These are phyloP conservation scores for Boletus speciosus DNA, from an alignment of 768 basidiomycete species.

Conservation along the genomic window DNA sequence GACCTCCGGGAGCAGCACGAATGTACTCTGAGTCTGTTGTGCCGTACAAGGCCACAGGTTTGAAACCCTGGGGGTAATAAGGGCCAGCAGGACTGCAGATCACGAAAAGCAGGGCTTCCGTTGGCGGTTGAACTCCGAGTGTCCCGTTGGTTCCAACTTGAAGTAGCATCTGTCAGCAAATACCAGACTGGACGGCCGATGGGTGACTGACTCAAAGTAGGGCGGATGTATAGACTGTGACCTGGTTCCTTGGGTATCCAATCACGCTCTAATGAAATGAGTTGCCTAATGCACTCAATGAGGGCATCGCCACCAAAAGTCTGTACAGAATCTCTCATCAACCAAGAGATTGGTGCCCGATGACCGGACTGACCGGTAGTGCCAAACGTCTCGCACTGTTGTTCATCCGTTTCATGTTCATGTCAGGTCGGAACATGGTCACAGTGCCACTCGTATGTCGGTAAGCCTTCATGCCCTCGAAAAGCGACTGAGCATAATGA, in stretches of 20 bases:
- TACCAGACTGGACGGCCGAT: neutral
- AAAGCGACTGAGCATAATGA: conserved; percentile 89
- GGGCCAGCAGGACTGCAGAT: conserved; percentile 68
- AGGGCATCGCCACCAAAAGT: conserved; percentile 75
- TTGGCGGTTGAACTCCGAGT: conserved; percentile 54
- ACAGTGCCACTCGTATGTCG: conserved; percentile 67
- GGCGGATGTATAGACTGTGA: conserved; percentile 89
- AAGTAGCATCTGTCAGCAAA: conserved; percentile 4
- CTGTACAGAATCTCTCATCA: conserved; percentile 35
- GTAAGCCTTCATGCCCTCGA: conserved; percentile 97
- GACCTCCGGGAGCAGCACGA: conserved; percentile 83
- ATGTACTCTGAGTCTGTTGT: conserved; percentile 67
- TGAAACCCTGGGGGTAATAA: conserved; percentile 84
- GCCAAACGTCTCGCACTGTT: conserved; percentile 74
- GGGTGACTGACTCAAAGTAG: conserved; percentile 57
- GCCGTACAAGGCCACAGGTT: conserved; percentile 82
- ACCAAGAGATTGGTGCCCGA: neutral
- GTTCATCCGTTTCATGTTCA: conserved; percentile 98
- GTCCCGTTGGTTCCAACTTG: conserved; percentile 66
- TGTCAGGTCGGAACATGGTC: conserved; percentile 88
- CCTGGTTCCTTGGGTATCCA: conserved; percentile 91
- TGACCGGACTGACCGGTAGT: conserved; percentile 52
- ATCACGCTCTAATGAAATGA: conserved; percentile 76
- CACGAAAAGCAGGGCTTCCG: conserved; percentile 63
- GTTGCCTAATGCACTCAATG: conserved; percentile 77